Evolutionary conservation across 1,139 yeast species (phyloP), one percentile per base, ranked within the genome.

Genomic region (Lodderomyces jiufengensis): DNA sequence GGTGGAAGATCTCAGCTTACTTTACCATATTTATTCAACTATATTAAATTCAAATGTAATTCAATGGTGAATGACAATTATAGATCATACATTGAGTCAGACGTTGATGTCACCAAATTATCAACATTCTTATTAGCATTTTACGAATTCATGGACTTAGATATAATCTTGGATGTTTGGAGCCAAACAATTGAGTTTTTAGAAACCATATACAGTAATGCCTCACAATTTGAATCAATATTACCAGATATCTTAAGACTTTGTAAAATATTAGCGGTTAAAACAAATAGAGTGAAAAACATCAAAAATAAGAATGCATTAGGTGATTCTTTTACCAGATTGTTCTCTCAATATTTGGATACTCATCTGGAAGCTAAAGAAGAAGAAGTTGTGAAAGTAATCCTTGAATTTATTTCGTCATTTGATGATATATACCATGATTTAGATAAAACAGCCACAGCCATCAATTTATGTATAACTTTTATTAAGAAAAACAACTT

Each of bases 1-100:
- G 94, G 95, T 0, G 84, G 95, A 3, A 76, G 86, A 44, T 84
- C 95, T 1, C 86, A 81, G 41, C 51, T 78, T 4, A 84, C 95
- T 0, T 63, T 88, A 14, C 94, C 95, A 0, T 71, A 74, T 45
- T 58, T 87, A 7, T 61, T 85, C 43, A 69, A 74, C 41, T 70
- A 86, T 0, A 64, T 85, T 16, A 58, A 66, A 11, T 48, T 63
- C 5, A 51, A 69, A 40, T 56, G 66, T 34, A 52, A 55, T 25
- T 59, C 59, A 1, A 70, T 61, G n/a, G 45, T 51, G 10, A 49
- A 53, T 10, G 37, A 73, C 82, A 0, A 62, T 74, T 18, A 18
- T 18, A 27, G 22, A 15, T 20, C 35, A 6, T 2, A 51, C 73
- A 47, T 69, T 67, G 29, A 66, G 70, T 8, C 61, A 57, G 5